Evolutionary conservation across 352 stramenopile genomes (phyloP), one percentile per base, ranked within the genome.

Genomic region (Pythium monospermum): DNA sequence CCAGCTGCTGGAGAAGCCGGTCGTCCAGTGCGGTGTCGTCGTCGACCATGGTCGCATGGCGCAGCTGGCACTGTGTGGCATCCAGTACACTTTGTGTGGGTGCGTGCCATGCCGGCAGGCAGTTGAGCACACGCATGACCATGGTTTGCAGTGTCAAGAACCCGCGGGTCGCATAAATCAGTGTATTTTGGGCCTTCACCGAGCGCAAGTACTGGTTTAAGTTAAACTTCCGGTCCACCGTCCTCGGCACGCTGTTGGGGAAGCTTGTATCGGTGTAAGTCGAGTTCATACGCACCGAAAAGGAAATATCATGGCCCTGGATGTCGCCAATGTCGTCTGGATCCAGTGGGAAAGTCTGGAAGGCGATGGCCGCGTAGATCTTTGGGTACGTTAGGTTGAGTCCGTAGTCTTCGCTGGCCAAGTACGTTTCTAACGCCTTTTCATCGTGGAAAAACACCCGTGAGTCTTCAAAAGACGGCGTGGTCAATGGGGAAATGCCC

Each of bases 61-160:
- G 25, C 11, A 87, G 25, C 55, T 86, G 69, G 22, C 81, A 91
- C 15, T 42, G 57, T 21, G 58, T 64, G 1, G 32, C 15, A 27
- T 68, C 53, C 6, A 16, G 10, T 8, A 67, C 42, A 8, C 39
- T 27, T 25, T 71, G 51, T 1, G 64, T 83, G n/a, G 40, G 42
- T 0, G 48, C 1, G 38, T 91, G 55, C 76, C 81, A 90, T 6
- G 52, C 31, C 8, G 81, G 81, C 12, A 83, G 57, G 25, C 81
- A 90, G 51, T 83, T 86, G 22, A 90, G 50, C 26, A 91, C 79
- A 4, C 76, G 65, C 25, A 71, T 70, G 23, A 92, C 69, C 1
- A 68, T 44, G 0, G 82, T 92, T 47, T 92, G 82, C 2, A 92
- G 66, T 19, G 76, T 87, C 54, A 89, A 71, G 44, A 91, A 91